Conservation (phyloP, 306 rosid genomes). For the Carpinus fangiana region DNA sequence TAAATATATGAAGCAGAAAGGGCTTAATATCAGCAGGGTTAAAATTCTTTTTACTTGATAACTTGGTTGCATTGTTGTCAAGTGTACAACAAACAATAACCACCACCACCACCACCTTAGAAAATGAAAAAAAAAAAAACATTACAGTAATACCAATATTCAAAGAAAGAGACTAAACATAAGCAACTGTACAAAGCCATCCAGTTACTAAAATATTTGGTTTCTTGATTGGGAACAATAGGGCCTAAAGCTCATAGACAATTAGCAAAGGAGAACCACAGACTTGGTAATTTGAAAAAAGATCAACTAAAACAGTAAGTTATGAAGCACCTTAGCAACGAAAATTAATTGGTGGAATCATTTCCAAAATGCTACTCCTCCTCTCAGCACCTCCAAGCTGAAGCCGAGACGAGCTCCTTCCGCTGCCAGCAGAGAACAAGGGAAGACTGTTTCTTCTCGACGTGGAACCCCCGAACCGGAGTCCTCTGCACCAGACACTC, state of each 20-base stretch:
- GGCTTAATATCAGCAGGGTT: constrained; percentile 3
- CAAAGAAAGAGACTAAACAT: constrained; percentile 25
- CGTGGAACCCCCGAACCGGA: constrained; percentile 70
- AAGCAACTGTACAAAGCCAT: constrained; percentile 55
- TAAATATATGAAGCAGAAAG: not conserved
- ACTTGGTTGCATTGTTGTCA: constrained; percentile 25
- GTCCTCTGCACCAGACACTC: constrained; percentile 84
- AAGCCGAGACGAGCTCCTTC: constrained; percentile 71
- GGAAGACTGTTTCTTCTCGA: constrained; percentile 73
- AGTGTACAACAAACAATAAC: constrained; percentile 37
- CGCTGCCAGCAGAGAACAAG: constrained; percentile 82
- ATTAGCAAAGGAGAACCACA: constrained; percentile 58
- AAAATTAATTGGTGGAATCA: constrained; percentile 43
- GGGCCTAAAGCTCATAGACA: constrained; percentile 66
- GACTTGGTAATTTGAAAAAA: constrained; percentile 18
- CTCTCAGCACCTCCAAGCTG: constrained; percentile 80
- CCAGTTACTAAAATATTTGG: constrained; percentile 53
- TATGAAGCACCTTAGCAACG: constrained; percentile 56
- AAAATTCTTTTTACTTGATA: not conserved
- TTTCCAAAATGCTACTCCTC: constrained; percentile 30
- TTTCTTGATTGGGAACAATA: constrained; percentile 54
- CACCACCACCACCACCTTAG: constrained; percentile 27
- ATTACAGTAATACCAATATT: constrained; percentile 33
- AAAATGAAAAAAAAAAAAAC: constrained; percentile 24
- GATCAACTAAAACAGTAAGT: constrained; percentile 45